These are phyloP conservation scores for Solanum infundibuliforme DNA, from an alignment of 257 asterid genomes.

Conservation along the genomic window DNA sequence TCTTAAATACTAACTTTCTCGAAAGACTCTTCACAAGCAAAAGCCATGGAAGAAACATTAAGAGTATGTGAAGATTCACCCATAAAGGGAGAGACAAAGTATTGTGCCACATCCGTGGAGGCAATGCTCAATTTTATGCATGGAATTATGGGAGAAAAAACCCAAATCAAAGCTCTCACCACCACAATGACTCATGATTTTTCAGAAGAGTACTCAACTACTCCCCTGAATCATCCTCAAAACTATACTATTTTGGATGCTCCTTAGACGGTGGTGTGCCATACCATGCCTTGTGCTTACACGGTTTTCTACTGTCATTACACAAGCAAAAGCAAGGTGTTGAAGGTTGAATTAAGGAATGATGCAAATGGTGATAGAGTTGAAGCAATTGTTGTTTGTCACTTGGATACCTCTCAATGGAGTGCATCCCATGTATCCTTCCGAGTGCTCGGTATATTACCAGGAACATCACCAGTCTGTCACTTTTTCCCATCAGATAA, in stretches of 20 bases:
- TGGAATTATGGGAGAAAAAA: too few relatives aligned
- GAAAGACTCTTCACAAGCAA: constrained; percentile 7
- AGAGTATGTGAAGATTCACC: constrained; percentile 48
- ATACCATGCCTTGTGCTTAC: constrained; percentile 24
- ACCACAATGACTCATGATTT: too few relatives aligned
- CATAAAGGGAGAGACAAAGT: constrained; percentile 52
- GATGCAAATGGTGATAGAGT: constrained; percentile 34
- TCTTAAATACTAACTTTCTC: too few relatives aligned
- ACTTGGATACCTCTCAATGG: too few relatives aligned
- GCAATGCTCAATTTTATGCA: too few relatives aligned
- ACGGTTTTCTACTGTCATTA: constrained; percentile 61
- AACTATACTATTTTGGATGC: too few relatives aligned
- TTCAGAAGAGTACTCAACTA: too few relatives aligned
- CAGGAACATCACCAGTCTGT: constrained; percentile 57
- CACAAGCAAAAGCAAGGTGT: constrained; percentile 43
- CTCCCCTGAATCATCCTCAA: too few relatives aligned
- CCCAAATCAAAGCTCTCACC: too few relatives aligned
- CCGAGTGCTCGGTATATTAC: constrained; percentile 38
- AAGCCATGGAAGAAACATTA: constrained; percentile 53
- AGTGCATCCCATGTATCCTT: constrained; percentile 1
- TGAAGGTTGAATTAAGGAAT: constrained; percentile 26
- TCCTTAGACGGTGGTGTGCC: too few relatives aligned
- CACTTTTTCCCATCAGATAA: constrained; percentile 68
- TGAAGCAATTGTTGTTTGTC: constrained; percentile 36
- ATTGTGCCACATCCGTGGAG: too few relatives aligned